Percentiles rank a stretch among this genome's conserved stretches.
These are phyloP conservation scores for Penicillium samsonianum DNA, from an alignment of 495 filamentous ascomycete genomes.

Conservation along the genomic window DNA sequence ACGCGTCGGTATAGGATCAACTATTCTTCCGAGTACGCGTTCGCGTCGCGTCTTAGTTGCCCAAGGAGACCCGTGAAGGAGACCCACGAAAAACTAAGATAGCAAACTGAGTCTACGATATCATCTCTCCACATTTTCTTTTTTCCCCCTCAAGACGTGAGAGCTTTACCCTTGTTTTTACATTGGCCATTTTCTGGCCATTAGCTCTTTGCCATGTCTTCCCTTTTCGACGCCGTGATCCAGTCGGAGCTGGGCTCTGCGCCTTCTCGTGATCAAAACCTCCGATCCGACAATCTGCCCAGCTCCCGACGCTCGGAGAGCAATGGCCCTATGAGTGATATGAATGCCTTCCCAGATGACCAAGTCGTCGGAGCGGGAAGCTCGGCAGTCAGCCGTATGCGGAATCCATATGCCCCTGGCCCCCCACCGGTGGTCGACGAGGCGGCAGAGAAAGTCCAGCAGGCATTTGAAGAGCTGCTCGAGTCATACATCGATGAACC, in stretches of 20 bases:
- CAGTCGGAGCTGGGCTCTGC: slow-evolving; percentile 52
- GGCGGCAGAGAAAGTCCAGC: slow-evolving; percentile 80
- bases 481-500: slow-evolving; percentile 83
- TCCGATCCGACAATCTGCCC: slow-evolving; percentile 44
- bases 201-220: slow-evolving; percentile 47
- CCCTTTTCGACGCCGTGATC: slow-evolving; percentile 53
- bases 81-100: slow-evolving; percentile 20
- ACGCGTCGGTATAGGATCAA: slow-evolving; percentile 12
- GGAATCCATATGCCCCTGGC: slow-evolving; percentile 60
- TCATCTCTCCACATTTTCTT: slow-evolving; percentile 8
- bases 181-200: slow-evolving; percentile 27
- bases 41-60: slow-evolving; percentile 15
- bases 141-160: slow-evolving; percentile 12
- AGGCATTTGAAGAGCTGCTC: slow-evolving; percentile 84
- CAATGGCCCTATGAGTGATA: slow-evolving; percentile 57
- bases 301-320: slow-evolving; percentile 54
- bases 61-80: slow-evolving; percentile 15
- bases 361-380: slow-evolving; percentile 57
- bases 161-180: slow-evolving; percentile 12
- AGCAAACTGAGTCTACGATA: slow-evolving; percentile 9
- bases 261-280: slow-evolving; percentile 33
- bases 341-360: slow-evolving; percentile 60
- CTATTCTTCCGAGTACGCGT: slow-evolving; percentile 9
- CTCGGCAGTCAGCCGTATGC: slow-evolving; percentile 57
- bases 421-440: slow-evolving; percentile 85